phyloP scores from a whole-genome alignment of 768 basidiomycete species.

The Kwoniella sp. region DNA sequence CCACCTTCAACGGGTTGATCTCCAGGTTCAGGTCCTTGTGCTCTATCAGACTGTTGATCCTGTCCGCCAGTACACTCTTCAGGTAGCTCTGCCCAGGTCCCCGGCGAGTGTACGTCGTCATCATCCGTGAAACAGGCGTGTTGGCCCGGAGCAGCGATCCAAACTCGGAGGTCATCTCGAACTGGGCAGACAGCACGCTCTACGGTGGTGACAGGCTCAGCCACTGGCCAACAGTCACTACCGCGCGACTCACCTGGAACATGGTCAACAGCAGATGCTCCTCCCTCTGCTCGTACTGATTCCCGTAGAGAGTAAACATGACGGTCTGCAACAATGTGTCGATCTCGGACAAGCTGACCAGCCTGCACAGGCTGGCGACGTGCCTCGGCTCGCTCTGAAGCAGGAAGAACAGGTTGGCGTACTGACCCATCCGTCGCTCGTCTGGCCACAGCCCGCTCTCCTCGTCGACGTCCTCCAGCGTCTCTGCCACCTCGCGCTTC shows the following conservation, averaged over 20 bases:
- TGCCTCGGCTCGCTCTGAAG: constrained; percentile 97
- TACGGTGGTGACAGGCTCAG: too few relatives aligned
- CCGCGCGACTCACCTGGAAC: constrained; percentile 63
- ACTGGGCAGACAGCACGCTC: constrained; percentile 95
- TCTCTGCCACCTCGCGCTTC: constrained; percentile 93
- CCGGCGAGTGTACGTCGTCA: constrained; percentile 98
- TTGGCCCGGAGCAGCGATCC: constrained; percentile 97
- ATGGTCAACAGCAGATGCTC: constrained; percentile 97
- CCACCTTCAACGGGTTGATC: constrained; percentile 95
- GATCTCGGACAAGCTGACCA: constrained; percentile 93
- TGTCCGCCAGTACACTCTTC: constrained; percentile 92
- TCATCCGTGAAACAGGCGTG: constrained; percentile 99
- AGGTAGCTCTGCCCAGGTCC: constrained; percentile 98
- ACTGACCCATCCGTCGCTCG: constrained; percentile 82
- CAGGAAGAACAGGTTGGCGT: constrained; percentile 97
- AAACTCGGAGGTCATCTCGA: constrained; percentile 98
- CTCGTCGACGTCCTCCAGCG: constrained; percentile 91
- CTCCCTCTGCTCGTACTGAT: constrained; percentile 97
- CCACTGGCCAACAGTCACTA: background rate
- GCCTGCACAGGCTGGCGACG: constrained; percentile 89
- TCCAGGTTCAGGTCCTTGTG: constrained; percentile 99
- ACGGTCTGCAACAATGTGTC: constrained; percentile 98
- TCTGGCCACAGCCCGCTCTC: constrained; percentile 76
- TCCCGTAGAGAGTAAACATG: constrained; percentile 99
- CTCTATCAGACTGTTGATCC: constrained; percentile 97